Conservation (phyloP, 1,139 yeast genomes). For the Suhomyces maxii region DNA sequence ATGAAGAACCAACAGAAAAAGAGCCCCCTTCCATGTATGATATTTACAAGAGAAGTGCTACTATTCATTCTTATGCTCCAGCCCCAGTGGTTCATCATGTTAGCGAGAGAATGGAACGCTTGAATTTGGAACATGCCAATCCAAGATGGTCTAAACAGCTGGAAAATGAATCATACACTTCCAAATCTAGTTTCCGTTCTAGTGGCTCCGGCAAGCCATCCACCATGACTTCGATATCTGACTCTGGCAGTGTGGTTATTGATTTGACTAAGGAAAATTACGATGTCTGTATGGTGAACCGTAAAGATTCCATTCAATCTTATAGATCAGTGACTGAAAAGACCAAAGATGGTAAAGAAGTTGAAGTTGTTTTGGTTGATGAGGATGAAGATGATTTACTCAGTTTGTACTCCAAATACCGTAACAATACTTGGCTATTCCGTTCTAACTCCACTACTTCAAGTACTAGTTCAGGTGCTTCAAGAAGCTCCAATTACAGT, state of each 20-base stretch:
- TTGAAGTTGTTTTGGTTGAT: conserved; percentile 48
- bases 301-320: conserved; percentile 36
- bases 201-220: conserved; percentile 26
- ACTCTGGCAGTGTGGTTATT: conserved; percentile 39
- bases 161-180: conserved; percentile 9
- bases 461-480: conserved; percentile 10
- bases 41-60: conserved; percentile 10
- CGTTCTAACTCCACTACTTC: conserved; percentile 16
- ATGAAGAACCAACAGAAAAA: conserved; percentile 9
- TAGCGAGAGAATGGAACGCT: conserved; percentile 9
- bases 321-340: conserved; percentile 44
- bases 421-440: conserved; percentile 30
- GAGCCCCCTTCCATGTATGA: conserved; percentile 12
- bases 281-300: conserved; percentile 37
- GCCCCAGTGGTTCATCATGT: conserved; percentile 7
- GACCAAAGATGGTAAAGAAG: conserved; percentile 40
- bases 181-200: conserved; percentile 33
- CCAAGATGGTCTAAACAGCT: conserved; percentile 1
- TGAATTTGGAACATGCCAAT: conserved; percentile 4
- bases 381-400: conserved; percentile 39
- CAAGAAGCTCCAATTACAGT: conserved; percentile 12
- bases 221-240: conserved; percentile 26
- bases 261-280: conserved; percentile 46
- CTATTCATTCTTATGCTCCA: conserved; percentile 3
- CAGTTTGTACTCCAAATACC: conserved; percentile 48